A percentile compares a stretch with the other conserved stretches of the same genome.
These are phyloP conservation scores for Stemphylium beticola DNA, from an alignment of 2,329 filamentous ascomycete genomes.

Conservation along the genomic window DNA sequence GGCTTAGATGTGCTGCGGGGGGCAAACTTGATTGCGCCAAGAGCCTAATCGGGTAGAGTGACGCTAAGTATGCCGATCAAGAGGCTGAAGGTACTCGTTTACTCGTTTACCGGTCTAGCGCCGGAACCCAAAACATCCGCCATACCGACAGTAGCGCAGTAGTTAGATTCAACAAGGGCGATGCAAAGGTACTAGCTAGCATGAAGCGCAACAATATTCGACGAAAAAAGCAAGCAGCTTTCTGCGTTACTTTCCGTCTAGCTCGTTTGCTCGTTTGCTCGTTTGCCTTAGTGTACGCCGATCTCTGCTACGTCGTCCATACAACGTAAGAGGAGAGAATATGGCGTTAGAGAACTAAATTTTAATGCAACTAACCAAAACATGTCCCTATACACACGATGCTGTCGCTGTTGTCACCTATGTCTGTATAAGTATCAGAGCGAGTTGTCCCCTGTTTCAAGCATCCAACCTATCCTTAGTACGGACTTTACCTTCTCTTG, in stretches of 20 bases:
- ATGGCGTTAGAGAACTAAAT: too few relatives aligned
- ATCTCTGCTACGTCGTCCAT: too few relatives aligned
- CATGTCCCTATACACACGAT: too few relatives aligned
- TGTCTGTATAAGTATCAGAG: background rate
- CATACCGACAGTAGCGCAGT: background rate
- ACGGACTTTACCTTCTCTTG: background rate
- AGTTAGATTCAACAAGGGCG: background rate
- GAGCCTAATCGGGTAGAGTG: background rate
- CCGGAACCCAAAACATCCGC: background rate
- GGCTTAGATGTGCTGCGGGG: background rate
- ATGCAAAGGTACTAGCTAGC: background rate
- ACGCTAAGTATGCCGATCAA: background rate
- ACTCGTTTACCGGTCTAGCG: background rate
- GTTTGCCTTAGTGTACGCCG: too few relatives aligned
- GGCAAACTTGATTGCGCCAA: background rate
- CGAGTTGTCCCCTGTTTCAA: too few relatives aligned
- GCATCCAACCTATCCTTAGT: background rate
- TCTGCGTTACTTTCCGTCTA: too few relatives aligned
- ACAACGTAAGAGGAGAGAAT: too few relatives aligned
- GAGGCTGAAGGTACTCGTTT: background rate
- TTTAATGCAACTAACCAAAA: too few relatives aligned
- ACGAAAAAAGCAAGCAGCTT: background rate
- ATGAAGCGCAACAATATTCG: background rate
- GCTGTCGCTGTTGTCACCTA: too few relatives aligned
- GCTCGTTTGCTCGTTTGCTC: background rate